Conservation (phyloP, 176 grass and related monocot species). For the Chloris gayana region DNA sequence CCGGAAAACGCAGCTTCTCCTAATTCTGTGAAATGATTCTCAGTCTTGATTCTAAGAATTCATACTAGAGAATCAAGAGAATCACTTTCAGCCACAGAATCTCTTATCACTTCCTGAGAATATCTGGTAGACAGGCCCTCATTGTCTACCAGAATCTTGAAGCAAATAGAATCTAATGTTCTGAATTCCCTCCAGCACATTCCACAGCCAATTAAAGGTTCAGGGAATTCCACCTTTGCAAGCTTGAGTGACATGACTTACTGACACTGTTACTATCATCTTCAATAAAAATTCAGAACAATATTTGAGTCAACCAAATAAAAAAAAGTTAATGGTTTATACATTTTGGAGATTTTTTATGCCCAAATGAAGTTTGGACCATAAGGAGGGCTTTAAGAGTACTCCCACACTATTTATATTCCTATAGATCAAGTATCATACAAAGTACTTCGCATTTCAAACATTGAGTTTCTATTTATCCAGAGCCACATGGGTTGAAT, state of each 20-base stretch:
- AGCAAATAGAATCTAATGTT: neutral
- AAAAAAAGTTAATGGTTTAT: too few species aligned
- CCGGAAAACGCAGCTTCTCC: too few species aligned
- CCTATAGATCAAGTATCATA: neutral
- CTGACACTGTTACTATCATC: neutral
- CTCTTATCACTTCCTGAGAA: too few species aligned
- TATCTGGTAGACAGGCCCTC: too few species aligned
- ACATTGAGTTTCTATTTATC: neutral
- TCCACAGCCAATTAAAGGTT: too few species aligned
- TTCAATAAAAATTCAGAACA: neutral
- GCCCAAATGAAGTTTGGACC: too few species aligned
- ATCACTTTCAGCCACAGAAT: too few species aligned
- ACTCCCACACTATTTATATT: neutral
- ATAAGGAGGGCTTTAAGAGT: slow-evolving; percentile 4
- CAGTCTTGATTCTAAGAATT: too few species aligned
- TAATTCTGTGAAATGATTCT: too few species aligned
- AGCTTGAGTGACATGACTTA: neutral
- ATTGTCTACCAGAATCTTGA: neutral
- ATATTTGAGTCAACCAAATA: neutral
- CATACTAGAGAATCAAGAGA: too few species aligned
- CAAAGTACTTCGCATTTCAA: neutral
- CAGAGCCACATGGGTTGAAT: neutral
- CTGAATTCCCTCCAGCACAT: neutral
- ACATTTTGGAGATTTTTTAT: too few species aligned
- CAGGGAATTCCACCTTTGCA: too few species aligned